phyloP scores from a whole-genome alignment of 148 eudicot genomes.

The Polygonum maritimum region DNA sequence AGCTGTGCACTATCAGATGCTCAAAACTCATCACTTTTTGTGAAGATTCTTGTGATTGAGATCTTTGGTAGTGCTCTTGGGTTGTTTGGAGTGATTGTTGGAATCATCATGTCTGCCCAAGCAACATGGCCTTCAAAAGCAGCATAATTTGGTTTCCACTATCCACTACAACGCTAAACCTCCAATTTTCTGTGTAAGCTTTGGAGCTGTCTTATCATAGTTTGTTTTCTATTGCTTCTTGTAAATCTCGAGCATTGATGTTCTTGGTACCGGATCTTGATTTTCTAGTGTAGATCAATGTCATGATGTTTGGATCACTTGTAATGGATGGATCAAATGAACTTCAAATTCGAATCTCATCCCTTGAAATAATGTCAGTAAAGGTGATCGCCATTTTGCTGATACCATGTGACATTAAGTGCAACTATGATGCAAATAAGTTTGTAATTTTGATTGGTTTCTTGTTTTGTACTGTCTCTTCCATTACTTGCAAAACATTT shows the following conservation, averaged over 20 bases:
- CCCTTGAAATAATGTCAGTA: background rate
- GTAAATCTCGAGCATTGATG: slow-evolving; percentile 20
- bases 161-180: background rate
- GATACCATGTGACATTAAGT: background rate
- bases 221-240: slow-evolving; percentile 11
- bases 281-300: background rate
- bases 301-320: background rate
- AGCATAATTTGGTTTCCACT: slow-evolving; percentile 9
- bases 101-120: slow-evolving; percentile 98
- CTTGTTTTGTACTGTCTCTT: background rate
- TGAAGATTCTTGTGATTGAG: slow-evolving; percentile 92
- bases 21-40: slow-evolving; percentile 91
- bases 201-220: background rate
- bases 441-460: background rate
- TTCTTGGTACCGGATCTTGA: background rate
- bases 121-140: slow-evolving; percentile 78
- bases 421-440: background rate
- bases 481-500: background rate
- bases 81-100: slow-evolving; percentile 94
- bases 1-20: slow-evolving; percentile 99
- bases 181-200: background rate
- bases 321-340: background rate
- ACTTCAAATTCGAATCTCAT: background rate
- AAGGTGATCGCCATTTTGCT: background rate
- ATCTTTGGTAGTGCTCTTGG: slow-evolving; percentile 98